Evolutionary conservation across 495 filamentous ascomycete genomes (phyloP).

Genomic region (Xylaria longipes): DNA sequence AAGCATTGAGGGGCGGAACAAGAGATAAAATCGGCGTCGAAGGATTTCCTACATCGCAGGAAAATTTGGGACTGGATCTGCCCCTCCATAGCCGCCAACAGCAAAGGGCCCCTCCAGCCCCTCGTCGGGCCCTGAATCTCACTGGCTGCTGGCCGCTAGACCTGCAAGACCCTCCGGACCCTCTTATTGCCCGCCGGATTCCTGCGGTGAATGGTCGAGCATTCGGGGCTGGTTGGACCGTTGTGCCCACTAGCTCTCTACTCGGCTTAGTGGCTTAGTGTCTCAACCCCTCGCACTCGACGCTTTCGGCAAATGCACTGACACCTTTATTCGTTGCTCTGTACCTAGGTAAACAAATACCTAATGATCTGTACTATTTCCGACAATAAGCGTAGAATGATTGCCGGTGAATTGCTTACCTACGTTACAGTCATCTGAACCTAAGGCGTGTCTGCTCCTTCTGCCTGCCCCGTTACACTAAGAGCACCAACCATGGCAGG

Average conservation of each 20-base stretch:
- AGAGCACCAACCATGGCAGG: background rate
- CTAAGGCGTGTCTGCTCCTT: background rate
- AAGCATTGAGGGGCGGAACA: constrained; percentile 31
- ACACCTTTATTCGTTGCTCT: background rate
- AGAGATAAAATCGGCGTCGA: constrained; percentile 23
- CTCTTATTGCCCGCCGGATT: constrained; percentile 31
- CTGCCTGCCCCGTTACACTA: background rate
- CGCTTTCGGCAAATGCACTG: constrained; percentile 20
- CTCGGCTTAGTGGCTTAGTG: constrained; percentile 14
- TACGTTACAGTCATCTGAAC: constrained; percentile 16
- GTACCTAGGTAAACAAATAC: constrained; percentile 1
- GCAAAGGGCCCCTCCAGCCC: background rate
- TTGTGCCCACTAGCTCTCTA: background rate
- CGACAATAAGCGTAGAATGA: background rate
- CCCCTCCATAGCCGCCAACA: constrained; percentile 15
- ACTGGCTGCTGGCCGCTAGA: background rate
- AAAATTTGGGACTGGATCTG: constrained; percentile 23
- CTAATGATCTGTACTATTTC: background rate
- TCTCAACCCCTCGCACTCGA: constrained; percentile 10
- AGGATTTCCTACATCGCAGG: constrained; percentile 28
- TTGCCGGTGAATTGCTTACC: background rate
- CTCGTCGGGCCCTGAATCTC: constrained; percentile 14
- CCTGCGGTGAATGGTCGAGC: constrained; percentile 28
- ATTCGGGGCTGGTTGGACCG: background rate
- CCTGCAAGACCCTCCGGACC: constrained; percentile 17